Evolutionary conservation across 2,329 filamentous ascomycete species (phyloP).

Genomic region (Claviceps sp.): DNA sequence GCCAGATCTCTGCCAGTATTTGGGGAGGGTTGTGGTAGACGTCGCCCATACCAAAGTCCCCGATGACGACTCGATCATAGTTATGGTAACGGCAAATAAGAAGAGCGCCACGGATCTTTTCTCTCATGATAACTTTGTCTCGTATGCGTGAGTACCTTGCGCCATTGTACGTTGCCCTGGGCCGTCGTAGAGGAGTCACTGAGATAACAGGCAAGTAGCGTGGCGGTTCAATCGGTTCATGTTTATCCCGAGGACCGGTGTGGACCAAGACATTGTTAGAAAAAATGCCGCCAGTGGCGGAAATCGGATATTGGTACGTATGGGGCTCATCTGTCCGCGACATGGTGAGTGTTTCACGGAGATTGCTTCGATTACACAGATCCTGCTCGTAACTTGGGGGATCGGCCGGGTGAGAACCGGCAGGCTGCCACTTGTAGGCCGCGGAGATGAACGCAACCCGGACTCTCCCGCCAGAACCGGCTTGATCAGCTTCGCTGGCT

Average conservation of each 20-base stretch:
- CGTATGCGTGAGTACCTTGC: conserved; percentile 57
- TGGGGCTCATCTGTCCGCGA: conserved; percentile 36
- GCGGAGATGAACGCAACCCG: conserved; percentile 55
- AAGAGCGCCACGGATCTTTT: conserved; percentile 59
- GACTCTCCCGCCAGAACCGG: conserved; percentile 18
- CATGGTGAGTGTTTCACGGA: conserved; percentile 53
- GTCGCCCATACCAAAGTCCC: conserved; percentile 52
- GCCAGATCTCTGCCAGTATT: conserved; percentile 53
- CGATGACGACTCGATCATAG: conserved; percentile 45
- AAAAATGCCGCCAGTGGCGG: conserved; percentile 54
- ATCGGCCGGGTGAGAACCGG: conserved; percentile 67
- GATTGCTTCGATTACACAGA: conserved; percentile 60
- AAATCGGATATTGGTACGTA: conserved; percentile 54
- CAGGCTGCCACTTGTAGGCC: conserved; percentile 62
- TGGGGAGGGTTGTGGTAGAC: conserved; percentile 50
- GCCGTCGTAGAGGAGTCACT: conserved; percentile 57
- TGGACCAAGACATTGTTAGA: conserved; percentile 61
- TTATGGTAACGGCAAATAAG: conserved; percentile 53
- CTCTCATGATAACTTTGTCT: conserved; percentile 57
- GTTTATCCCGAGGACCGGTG: conserved; percentile 54
- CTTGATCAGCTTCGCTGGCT: conserved; percentile 18
- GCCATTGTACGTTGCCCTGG: conserved; percentile 57
- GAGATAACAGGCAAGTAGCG: conserved; percentile 55
- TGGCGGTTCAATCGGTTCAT: conserved; percentile 43
- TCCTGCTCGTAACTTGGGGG: conserved; percentile 44